phyloP scores from a whole-genome alignment of 225 moss, liverwort and hornwort genomes.

The Rhytidiadelphus loreus region DNA sequence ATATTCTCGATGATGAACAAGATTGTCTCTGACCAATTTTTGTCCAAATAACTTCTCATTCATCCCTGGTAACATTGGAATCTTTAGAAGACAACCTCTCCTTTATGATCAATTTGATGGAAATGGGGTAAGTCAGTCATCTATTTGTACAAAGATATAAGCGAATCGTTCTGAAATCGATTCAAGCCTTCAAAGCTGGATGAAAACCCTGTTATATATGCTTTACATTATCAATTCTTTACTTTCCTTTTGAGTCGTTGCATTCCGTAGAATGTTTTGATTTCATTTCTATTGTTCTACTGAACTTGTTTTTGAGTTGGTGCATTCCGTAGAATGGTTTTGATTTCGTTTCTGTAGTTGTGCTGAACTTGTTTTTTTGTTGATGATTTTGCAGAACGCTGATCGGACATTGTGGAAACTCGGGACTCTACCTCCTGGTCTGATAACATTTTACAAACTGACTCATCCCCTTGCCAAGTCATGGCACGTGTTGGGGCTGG shows the following conservation, averaged over 20 bases:
- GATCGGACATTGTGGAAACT: constrained; percentile 84
- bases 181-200: not conserved
- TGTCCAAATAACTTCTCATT: not conserved
- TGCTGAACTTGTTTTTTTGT: too few species aligned
- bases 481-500: constrained; percentile 86
- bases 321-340: too few species aligned
- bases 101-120: not conserved
- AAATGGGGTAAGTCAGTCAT: not conserved
- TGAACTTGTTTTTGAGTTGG: not conserved
- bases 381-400: constrained; percentile 45
- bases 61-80: not conserved
- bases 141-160: not conserved
- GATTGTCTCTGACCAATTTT: not conserved
- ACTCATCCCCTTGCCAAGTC: constrained; percentile 66
- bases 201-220: not conserved
- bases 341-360: too few species aligned
- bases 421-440: constrained; percentile 76
- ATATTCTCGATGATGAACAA: not conserved
- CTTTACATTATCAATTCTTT: not conserved
- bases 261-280: not conserved
- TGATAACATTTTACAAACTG: constrained; percentile 74
- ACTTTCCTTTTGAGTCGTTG: not conserved
- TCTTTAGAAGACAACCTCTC: not conserved
- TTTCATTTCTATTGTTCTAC: not conserved
- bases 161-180: not conserved